phyloP scores from a whole-genome alignment of 495 filamentous ascomycete genomes.

The Trichoderma virens region DNA sequence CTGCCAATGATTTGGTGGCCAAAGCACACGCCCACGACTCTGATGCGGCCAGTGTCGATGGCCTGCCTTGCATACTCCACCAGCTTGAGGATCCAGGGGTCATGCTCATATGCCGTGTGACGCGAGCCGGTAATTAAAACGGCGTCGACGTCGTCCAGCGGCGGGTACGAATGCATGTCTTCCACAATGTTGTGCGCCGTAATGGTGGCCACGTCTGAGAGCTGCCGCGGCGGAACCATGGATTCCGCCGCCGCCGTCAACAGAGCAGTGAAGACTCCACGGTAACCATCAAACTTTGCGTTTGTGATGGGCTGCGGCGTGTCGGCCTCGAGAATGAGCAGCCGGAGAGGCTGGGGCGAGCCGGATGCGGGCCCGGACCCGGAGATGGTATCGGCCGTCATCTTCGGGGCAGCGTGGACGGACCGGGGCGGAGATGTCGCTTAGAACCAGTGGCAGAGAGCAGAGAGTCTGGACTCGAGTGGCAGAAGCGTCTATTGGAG shows the following conservation, averaged over 20 bases:
- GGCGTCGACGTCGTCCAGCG: conserved; percentile 67
- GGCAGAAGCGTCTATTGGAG: not conserved
- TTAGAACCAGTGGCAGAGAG: not conserved
- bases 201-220: conserved; percentile 45
- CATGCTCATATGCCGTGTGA: conserved; percentile 47
- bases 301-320: conserved; percentile 50
- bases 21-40: conserved; percentile 77
- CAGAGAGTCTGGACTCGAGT: not conserved
- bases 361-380: conserved; percentile 1
- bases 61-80: conserved; percentile 62
- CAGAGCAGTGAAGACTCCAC: conserved; percentile 60
- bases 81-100: conserved; percentile 68
- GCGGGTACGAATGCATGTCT: conserved; percentile 51
- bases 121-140: conserved; percentile 72
- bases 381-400: conserved; percentile 1
- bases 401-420: not conserved
- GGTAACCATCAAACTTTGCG: conserved; percentile 62
- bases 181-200: conserved; percentile 62
- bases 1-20: conserved; percentile 85
- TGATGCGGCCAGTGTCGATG: conserved; percentile 39
- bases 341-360: conserved; percentile 49
- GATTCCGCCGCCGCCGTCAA: conserved; percentile 38
- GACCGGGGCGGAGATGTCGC: not conserved
- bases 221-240: conserved; percentile 18
- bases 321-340: conserved; percentile 81